phyloP scores from a whole-genome alignment of 768 basidiomycete species.

The Tulasnella sp. region DNA sequence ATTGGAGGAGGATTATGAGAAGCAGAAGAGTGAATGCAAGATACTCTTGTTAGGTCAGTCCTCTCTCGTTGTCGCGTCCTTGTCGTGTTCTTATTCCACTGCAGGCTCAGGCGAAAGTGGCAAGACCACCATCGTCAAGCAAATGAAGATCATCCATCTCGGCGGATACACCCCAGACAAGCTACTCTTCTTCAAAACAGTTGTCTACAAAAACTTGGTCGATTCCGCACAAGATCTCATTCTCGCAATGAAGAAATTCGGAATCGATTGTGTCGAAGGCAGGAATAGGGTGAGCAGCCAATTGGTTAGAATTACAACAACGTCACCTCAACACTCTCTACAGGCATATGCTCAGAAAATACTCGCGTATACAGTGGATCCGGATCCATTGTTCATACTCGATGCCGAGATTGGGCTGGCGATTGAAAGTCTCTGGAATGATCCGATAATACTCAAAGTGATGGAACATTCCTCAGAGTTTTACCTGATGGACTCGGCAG shows the following conservation, averaged over 20 bases:
- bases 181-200: constrained; percentile 58
- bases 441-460: constrained; percentile 33
- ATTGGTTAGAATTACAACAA: no score
- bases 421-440: constrained; percentile 34
- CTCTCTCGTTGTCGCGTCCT: constrained; percentile 2
- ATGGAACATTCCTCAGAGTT: constrained; percentile 33
- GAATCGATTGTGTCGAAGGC: constrained; percentile 57
- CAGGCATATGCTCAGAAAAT: constrained; percentile 31
- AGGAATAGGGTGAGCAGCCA: constrained; percentile 38
- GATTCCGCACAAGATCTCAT: constrained; percentile 82
- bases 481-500: constrained; percentile 37
- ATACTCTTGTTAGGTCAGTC: constrained; percentile 74
- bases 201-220: constrained; percentile 75
- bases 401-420: constrained; percentile 28
- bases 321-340: no score
- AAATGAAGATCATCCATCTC: constrained; percentile 98
- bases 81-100: not conserved
- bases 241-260: constrained; percentile 73
- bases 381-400: constrained; percentile 23
- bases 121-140: constrained; percentile 92
- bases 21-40: constrained; percentile 80
- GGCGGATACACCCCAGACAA: constrained; percentile 74
- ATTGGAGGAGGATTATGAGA: constrained; percentile 74
- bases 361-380: constrained; percentile 31
- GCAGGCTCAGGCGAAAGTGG: constrained; percentile 89